Evolutionary conservation across 371 early-diverging fungal species (phyloP).

Genomic region (Umbelopsis sp.): DNA sequence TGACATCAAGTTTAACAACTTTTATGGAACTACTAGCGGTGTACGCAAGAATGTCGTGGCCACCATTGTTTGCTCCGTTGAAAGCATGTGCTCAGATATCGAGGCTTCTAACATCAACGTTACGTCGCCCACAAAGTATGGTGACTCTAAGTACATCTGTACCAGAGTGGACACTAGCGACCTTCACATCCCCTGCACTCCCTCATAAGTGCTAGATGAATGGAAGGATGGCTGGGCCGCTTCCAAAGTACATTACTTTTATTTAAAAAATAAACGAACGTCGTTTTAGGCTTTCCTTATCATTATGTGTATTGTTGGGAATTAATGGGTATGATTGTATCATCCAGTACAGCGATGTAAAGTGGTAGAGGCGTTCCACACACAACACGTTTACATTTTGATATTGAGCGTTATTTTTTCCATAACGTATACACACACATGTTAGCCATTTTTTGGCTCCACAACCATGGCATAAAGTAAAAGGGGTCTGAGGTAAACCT

Average conservation of each 20-base stretch:
- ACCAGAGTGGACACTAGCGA: constrained; percentile 15
- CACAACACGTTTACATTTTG: no score
- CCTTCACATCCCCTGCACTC: neutral
- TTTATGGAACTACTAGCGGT: constrained; percentile 22
- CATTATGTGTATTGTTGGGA: neutral
- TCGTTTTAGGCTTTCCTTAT: neutral
- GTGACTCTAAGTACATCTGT: constrained; percentile 1
- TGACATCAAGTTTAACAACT: constrained; percentile 23
- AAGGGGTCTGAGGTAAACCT: no score
- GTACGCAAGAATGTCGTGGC: constrained; percentile 23
- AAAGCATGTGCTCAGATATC: constrained; percentile 7
- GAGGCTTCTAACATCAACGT: constrained; percentile 5
- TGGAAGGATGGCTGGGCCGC: no score
- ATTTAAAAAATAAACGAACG: no score
- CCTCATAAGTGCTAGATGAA: neutral
- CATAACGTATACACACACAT: no score
- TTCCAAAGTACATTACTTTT: no score
- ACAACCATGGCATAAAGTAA: no score
- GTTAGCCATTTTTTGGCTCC: no score
- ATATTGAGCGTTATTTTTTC: no score
- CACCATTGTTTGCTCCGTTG: constrained; percentile 26
- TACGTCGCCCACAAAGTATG: constrained; percentile 9
- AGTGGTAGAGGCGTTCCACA: no score
- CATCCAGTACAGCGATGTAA: no score
- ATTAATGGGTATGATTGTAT: neutral